Base-by-base conservation (phyloP, 1,139 yeast species). In the Saccharomyces hybrid region DNA sequence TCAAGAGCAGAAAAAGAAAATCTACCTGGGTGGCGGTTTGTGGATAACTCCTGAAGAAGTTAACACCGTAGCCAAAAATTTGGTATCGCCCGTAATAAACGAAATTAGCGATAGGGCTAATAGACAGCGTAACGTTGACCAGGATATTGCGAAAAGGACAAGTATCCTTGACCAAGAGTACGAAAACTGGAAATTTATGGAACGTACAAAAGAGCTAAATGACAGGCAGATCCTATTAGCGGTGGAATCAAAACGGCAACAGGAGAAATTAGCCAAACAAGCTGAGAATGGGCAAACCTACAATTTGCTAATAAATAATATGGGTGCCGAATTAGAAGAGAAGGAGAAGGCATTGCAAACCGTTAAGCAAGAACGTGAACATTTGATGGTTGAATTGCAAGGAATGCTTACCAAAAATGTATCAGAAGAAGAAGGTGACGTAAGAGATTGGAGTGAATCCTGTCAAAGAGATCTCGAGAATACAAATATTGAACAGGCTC, bases 11-110 rank as follows among this genome's bases (percentile, higher is more conserved):
- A 54, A 59, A 47, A 58, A 57, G 46, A 63, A 63, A 54, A 78
- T 89, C 63, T 79, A 89, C 65, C 74, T 91, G 60, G 99, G 99
- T 58, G 97, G 96, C 61, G 98, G 98, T 2, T 78, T 88, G 61
- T 81, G 80, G 65, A 83, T 91, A 78, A 77, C 87, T 51, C 87
- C 80, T 59, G 78, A 77, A 27, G 97, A 91, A 67, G 81, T 93
- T 59, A 86, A 87, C 59, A 80, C 79, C 53, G 82, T 93, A 76
- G 98, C 98, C n/a, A 75, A 83, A 55, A 79, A 84, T 54, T 78
- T 88, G 66, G 96, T 93, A 56, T 78, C 80, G 58, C 99, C 99
- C 9, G 93, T 91, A 13, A 75, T 93, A 66, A 77, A 76, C 50
- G 95, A 89, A 70, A 83, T 93, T 64, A 76, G 79, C 63, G 74